Conservation (phyloP, 257 asterid genomes). For the Ilex aquifolium region DNA sequence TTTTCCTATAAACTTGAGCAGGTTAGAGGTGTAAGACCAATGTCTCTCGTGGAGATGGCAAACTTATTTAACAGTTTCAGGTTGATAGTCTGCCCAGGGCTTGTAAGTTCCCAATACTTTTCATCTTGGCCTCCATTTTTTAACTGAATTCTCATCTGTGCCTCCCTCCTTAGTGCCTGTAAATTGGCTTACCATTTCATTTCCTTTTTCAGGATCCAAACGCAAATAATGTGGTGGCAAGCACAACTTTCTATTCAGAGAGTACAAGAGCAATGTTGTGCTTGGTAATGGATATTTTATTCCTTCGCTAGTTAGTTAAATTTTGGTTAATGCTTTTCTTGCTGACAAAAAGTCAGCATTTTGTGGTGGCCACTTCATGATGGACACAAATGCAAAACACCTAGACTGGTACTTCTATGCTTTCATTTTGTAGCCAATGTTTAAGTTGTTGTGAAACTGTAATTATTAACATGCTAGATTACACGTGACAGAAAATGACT, state of each 20-base stretch:
- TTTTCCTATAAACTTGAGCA: conserved; percentile 31
- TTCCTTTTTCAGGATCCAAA: conserved; percentile 69
- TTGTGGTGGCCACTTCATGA: too few species aligned
- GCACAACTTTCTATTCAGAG: conserved; percentile 88
- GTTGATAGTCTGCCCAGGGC: conserved; percentile 74
- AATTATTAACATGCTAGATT: too few species aligned
- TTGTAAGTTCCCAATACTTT: conserved; percentile 37
- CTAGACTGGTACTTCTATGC: too few species aligned
- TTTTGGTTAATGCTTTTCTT: too few species aligned
- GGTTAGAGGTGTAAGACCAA: conserved; percentile 90
- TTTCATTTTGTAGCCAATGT: too few species aligned
- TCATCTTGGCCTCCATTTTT: background rate
- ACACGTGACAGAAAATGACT: too few species aligned
- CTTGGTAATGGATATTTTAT: conserved; percentile 50
- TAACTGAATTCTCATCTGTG: conserved; percentile 1
- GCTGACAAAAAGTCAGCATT: too few species aligned
- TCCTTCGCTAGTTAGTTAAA: too few species aligned
- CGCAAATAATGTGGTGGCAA: conserved; percentile 75
- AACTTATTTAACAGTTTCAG: conserved; percentile 60
- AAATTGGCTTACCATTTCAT: conserved; percentile 5
- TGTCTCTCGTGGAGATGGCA: conserved; percentile 80
- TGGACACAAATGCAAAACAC: too few species aligned
- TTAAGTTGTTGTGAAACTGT: too few species aligned
- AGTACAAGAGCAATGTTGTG: conserved; percentile 87
- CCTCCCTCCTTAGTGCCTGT: background rate